These are phyloP conservation scores for Tolypocladium pustulatum DNA, from an alignment of 2,329 filamentous ascomycete genomes.

Conservation along the genomic window DNA sequence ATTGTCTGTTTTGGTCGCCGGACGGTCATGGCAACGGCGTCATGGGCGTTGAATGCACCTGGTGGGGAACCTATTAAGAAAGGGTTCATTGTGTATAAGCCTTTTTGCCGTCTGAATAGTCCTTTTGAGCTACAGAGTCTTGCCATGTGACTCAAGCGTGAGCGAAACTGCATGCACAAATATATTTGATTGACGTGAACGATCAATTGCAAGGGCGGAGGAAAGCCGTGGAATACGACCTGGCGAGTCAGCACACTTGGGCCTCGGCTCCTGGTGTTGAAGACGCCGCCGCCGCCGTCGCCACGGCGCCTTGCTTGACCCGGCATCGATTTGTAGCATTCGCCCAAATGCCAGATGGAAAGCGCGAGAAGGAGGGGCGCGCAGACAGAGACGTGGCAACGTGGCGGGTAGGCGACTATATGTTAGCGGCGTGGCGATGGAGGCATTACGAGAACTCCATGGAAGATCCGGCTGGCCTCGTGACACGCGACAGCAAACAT, in stretches of 20 bases:
- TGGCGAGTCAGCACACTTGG: neutral
- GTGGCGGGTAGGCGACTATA: neutral
- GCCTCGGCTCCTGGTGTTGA: neutral
- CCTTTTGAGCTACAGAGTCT: no score
- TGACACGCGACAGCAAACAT: neutral
- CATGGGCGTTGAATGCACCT: constrained; percentile 16
- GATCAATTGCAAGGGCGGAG: neutral
- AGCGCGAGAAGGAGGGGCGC: neutral
- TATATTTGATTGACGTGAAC: no score
- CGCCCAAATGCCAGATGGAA: neutral
- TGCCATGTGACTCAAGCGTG: neutral
- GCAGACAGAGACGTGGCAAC: neutral
- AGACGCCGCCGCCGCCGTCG: neutral
- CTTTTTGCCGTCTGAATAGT: no score
- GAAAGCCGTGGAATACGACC: neutral
- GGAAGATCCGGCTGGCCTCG: neutral
- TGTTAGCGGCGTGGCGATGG: neutral
- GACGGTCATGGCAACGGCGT: constrained; percentile 22
- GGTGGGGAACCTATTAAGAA: constrained; percentile 8
- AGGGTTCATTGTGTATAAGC: neutral
- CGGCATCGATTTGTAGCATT: neutral
- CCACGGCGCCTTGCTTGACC: neutral
- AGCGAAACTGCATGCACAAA: neutral
- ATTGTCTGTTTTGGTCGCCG: constrained; percentile 1
- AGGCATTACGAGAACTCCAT: neutral